These are phyloP conservation scores for Azolla pinnata DNA, from an alignment of 75 land plant genomes.

Conservation along the genomic window DNA sequence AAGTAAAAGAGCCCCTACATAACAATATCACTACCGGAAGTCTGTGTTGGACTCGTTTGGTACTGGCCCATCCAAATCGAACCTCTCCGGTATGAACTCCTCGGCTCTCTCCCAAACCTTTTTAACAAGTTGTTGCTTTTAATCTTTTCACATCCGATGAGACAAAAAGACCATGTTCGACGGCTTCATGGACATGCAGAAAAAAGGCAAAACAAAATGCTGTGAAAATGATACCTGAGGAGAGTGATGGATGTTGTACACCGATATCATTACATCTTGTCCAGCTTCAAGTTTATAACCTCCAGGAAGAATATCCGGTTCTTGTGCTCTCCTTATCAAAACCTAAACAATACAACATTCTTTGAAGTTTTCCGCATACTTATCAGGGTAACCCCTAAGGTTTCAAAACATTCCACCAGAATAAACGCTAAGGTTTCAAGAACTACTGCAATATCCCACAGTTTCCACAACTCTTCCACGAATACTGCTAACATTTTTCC, in stretches of 20 bases:
- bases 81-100: slow-evolving; percentile 89
- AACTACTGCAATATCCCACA: no score
- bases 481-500: background rate
- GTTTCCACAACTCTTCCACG: background rate
- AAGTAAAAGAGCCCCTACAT: background rate
- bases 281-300: slow-evolving; percentile 80
- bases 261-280: slow-evolving; percentile 95
- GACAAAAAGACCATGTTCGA: no score
- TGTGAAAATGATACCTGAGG: slow-evolving; percentile 54
- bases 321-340: slow-evolving; percentile 79
- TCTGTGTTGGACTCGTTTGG: slow-evolving; percentile 95
- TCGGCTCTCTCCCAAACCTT: slow-evolving; percentile 95
- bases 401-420: background rate
- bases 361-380: no score
- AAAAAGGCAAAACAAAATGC: background rate
- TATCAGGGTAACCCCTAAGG: no score
- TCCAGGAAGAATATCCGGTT: slow-evolving; percentile 80
- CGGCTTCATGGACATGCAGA: background rate
- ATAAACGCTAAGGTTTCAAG: background rate
- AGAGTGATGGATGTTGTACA: slow-evolving; percentile 89
- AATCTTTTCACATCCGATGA: no score
- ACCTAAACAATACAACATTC: no score
- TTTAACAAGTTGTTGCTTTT: no score
- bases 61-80: slow-evolving; percentile 68
- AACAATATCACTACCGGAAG: slow-evolving; percentile 45